These are phyloP conservation scores for Murraya koenigii DNA, from an alignment of 345 rosid genomes.

Conservation along the genomic window DNA sequence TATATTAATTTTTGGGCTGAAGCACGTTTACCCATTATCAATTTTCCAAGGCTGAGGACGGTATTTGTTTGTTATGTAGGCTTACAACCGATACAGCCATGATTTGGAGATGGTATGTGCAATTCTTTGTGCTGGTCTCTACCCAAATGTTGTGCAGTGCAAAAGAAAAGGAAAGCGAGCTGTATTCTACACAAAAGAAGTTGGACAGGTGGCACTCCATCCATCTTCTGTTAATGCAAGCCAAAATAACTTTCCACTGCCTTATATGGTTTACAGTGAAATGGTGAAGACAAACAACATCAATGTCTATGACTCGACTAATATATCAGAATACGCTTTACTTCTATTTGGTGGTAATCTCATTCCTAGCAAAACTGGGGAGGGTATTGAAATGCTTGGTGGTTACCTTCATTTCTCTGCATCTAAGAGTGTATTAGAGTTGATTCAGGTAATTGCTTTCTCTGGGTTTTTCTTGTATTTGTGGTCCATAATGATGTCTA, in stretches of 20 bases:
- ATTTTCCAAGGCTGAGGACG: not conserved
- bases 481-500: not conserved
- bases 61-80: constrained; percentile 39
- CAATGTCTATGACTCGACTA: constrained; percentile 80
- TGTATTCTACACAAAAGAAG: constrained; percentile 87
- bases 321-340: constrained; percentile 91
- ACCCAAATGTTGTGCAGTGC: constrained; percentile 97
- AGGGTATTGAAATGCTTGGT: constrained; percentile 93
- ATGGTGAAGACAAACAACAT: constrained; percentile 88
- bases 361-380: constrained; percentile 63
- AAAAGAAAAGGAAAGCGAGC: constrained; percentile 93
- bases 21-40: not conserved
- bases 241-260: constrained; percentile 71
- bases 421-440: constrained; percentile 67
- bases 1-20: not conserved
- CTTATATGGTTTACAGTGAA: constrained; percentile 87
- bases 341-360: constrained; percentile 91
- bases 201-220: constrained; percentile 92
- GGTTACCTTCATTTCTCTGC: constrained; percentile 98
- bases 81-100: constrained; percentile 74
- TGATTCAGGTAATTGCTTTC: constrained; percentile 55
- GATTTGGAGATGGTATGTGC: constrained; percentile 91
- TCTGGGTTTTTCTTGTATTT: not conserved
- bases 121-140: constrained; percentile 90
- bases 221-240: constrained; percentile 93